phyloP scores from a whole-genome alignment of 257 asterid species.

The Ajuga chamaepitys region DNA sequence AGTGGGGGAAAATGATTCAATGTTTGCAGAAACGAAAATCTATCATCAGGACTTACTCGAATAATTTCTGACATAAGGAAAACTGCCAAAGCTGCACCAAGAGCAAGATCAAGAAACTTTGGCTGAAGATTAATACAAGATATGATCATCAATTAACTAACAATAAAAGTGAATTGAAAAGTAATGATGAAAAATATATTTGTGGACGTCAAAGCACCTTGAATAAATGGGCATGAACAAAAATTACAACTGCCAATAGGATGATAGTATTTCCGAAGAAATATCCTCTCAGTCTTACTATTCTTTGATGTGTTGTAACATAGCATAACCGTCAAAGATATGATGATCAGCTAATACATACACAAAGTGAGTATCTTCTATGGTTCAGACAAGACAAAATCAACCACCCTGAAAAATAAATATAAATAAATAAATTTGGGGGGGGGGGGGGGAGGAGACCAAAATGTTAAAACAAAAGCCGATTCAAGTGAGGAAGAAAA shows the following conservation, averaged over 20 bases:
- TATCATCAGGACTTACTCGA: conserved; percentile 56
- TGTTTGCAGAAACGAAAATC: too few relatives aligned
- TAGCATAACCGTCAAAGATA: conserved; percentile 56
- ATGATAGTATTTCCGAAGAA: conserved; percentile 97
- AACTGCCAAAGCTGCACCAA: conserved; percentile 91
- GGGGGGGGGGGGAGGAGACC: background rate
- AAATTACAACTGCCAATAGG: conserved; percentile 63
- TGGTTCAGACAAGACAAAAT: conserved; percentile 78
- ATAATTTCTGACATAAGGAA: conserved; percentile 81
- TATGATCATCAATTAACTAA: conserved; percentile 29
- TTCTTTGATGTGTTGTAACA: conserved; percentile 77
- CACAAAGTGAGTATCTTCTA: conserved; percentile 66
- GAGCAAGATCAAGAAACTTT: conserved; percentile 52
- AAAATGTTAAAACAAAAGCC: too few relatives aligned
- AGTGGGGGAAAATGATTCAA: background rate
- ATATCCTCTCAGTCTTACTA: conserved; percentile 83
- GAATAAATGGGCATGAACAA: conserved; percentile 40
- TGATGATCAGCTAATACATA: conserved; percentile 68
- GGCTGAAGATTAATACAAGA: conserved; percentile 24
- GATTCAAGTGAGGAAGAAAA: too few relatives aligned
- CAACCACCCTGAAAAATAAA: conserved; percentile 47
- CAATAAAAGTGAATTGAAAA: conserved; percentile 13
- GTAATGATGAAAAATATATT: background rate
- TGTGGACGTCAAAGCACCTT: conserved; percentile 29
- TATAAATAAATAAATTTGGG: conserved; percentile 4